Evolutionary conservation across 495 filamentous ascomycete species (phyloP).

Genomic region (Physcia stellaris): DNA sequence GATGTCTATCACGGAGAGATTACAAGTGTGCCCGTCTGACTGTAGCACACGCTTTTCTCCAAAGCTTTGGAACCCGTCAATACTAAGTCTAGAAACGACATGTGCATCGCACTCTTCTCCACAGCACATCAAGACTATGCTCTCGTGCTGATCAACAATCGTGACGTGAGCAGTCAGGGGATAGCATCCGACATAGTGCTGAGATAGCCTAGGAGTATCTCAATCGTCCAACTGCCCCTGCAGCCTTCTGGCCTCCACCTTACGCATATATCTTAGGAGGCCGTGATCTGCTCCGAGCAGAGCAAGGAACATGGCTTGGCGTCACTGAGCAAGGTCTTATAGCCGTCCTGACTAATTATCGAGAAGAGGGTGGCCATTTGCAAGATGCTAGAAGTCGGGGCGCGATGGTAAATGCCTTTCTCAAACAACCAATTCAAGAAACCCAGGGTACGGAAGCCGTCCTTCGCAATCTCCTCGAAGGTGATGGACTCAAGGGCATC

Average conservation of each 20-base stretch:
- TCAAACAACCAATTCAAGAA: conserved; percentile 30
- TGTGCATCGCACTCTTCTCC: conserved; percentile 89
- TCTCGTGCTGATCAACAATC: conserved; percentile 80
- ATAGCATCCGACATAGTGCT: background rate
- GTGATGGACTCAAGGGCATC: conserved; percentile 53
- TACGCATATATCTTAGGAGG: conserved; percentile 49
- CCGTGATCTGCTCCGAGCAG: conserved; percentile 50
- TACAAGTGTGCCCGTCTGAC: no score
- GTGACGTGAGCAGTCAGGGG: conserved; percentile 48
- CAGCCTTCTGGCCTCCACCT: conserved; percentile 67
- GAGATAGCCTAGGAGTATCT: conserved; percentile 58
- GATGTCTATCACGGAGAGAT: no score
- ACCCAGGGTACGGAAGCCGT: conserved; percentile 43
- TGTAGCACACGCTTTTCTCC: no score
- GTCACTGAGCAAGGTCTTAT: conserved; percentile 73
- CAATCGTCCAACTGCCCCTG: conserved; percentile 67
- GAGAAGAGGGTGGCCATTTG: conserved; percentile 53
- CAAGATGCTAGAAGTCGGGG: conserved; percentile 58
- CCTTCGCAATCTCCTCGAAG: conserved; percentile 52
- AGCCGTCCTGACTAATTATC: conserved; percentile 89
- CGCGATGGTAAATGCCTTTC: conserved; percentile 73
- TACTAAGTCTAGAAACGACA: no score
- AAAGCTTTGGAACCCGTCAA: no score
- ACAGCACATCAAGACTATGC: conserved; percentile 85
- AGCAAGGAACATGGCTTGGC: conserved; percentile 85